Evolutionary conservation across 2,329 filamentous ascomycete genomes (phyloP).

Genomic region (Trichoderma brevicompactum): DNA sequence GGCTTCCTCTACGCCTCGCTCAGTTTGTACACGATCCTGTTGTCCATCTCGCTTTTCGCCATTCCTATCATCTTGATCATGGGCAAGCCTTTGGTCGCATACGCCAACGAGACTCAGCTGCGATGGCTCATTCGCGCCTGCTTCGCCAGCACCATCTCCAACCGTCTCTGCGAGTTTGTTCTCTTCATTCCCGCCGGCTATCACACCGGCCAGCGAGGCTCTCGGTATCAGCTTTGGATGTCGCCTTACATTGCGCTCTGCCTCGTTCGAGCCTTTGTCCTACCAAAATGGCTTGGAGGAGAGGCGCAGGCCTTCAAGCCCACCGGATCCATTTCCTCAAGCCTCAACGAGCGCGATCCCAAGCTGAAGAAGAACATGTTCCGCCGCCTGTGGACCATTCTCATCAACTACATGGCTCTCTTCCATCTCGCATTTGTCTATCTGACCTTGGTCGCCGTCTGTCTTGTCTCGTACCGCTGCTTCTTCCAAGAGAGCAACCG

Average conservation of each 20-base stretch:
- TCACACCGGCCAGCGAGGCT: conserved; percentile 61
- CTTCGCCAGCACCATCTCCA: conserved; percentile 55
- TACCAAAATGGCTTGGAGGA: conserved; percentile 64
- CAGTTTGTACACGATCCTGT: conserved; percentile 59
- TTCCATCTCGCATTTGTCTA: conserved; percentile 62
- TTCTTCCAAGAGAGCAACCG: conserved; percentile 46
- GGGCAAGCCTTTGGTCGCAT: conserved; percentile 62
- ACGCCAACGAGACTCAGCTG: conserved; percentile 56
- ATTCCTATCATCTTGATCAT: conserved; percentile 63
- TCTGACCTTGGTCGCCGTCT: conserved; percentile 55
- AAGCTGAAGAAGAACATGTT: conserved; percentile 56
- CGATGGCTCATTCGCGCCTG: conserved; percentile 61
- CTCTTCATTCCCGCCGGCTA: conserved; percentile 64
- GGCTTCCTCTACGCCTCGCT: conserved; percentile 62
- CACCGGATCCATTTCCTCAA: conserved; percentile 60
- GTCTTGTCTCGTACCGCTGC: conserved; percentile 56
- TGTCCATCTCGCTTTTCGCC: conserved; percentile 59
- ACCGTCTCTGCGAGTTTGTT: conserved; percentile 61
- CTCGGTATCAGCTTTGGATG: conserved; percentile 65
- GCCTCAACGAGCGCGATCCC: conserved; percentile 62
- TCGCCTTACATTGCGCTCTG: conserved; percentile 63
- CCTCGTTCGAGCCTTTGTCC: conserved; percentile 60
- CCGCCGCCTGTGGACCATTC: conserved; percentile 57
- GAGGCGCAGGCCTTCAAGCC: conserved; percentile 63
- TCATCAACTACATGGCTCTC: conserved; percentile 59